Evolutionary conservation across 805 yeast species (phyloP).

Genomic region (Candida insectalens): DNA sequence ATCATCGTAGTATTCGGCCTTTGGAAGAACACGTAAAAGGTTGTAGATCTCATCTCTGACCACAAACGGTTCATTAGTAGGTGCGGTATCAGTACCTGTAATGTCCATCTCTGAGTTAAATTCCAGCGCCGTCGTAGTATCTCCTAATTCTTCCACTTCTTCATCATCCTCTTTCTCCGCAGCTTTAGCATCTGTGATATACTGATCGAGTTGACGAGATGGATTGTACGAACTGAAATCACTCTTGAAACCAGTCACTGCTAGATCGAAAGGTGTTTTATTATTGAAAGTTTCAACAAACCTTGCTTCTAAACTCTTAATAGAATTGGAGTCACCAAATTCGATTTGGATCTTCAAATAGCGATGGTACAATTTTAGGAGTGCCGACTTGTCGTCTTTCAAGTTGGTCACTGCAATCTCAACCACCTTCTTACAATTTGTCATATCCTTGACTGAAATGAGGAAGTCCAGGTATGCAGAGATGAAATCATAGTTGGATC

Average conservation of each 20-base stretch:
- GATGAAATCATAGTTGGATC: conserved; percentile 49
- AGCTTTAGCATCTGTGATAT: conserved; percentile 4
- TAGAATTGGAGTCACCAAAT: conserved; percentile 61
- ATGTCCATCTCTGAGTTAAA: neutral
- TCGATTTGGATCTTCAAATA: conserved; percentile 62
- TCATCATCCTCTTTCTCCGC: conserved; percentile 12
- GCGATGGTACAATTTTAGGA: conserved; percentile 40
- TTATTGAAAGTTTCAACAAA: conserved; percentile 59
- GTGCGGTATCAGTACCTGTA: conserved; percentile 1
- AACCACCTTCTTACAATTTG: conserved; percentile 69
- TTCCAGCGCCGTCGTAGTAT: neutral
- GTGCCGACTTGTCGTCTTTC: conserved; percentile 27
- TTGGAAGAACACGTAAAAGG: conserved; percentile 50
- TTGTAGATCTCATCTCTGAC: conserved; percentile 36
- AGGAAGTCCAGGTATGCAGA: conserved; percentile 65
- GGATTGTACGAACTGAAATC: conserved; percentile 19
- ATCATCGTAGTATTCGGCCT: conserved; percentile 40
- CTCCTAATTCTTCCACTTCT: conserved; percentile 1
- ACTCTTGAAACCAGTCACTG: conserved; percentile 12
- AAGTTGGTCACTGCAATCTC: conserved; percentile 64
- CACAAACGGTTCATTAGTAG: conserved; percentile 16
- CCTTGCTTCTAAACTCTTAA: conserved; percentile 56
- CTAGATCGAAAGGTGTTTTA: conserved; percentile 27
- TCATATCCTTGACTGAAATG: conserved; percentile 54
- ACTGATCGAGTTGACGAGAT: conserved; percentile 25